Base-by-base conservation (phyloP, 1,284 basidiomycete genomes). In the Ustilago loliicola region DNA sequence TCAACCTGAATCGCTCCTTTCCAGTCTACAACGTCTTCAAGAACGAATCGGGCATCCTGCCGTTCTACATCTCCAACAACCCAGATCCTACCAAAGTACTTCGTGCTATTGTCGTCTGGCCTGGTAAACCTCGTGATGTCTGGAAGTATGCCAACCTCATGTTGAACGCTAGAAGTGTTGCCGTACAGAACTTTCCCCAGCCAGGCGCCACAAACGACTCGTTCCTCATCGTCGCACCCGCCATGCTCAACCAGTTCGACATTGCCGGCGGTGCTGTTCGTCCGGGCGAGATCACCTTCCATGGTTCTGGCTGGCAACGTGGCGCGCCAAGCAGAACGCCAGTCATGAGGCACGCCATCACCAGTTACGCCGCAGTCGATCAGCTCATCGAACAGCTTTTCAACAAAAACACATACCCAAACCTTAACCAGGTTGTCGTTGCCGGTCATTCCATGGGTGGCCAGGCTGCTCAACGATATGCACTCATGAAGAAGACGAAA, bases 101-200 rank as follows among this genome's bases (percentile, higher is more conserved):
- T 19, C 66, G 74, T 51, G 74, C 68, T 55, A 70, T 81, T 19
- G 57, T 81, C 36, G 71, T 77, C 3, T 63, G 72, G 67, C 77
- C 73, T 2, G 80, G 80, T 38, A 81, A 79, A 71, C 83, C 82
- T 3, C 78, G 83, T 47, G 82, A 84, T 56, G 50, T 73, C 19
- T 84, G 82, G 82, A 83, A 83, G 67, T 84, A 84, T 30, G 74
- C 72, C 38, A 77, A 78, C 63, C 66, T 84, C 27, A 73, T 81
- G 61, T 29, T 66, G 36, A 84, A 83, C 42, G 74, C 77, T 2
- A 47, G 79, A 19, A 66, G 55, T 32, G 79, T 74, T 13, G 73
- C 79, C 36, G 71, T 74, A 0, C 19, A 45, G 25, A 78, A 75
- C 54, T 58, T 57, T 15, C 51, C 19, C 19, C 63, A 70, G 53